phyloP scores from a whole-genome alignment of 768 basidiomycete species.

The Lepiota brunneoincarnata region DNA sequence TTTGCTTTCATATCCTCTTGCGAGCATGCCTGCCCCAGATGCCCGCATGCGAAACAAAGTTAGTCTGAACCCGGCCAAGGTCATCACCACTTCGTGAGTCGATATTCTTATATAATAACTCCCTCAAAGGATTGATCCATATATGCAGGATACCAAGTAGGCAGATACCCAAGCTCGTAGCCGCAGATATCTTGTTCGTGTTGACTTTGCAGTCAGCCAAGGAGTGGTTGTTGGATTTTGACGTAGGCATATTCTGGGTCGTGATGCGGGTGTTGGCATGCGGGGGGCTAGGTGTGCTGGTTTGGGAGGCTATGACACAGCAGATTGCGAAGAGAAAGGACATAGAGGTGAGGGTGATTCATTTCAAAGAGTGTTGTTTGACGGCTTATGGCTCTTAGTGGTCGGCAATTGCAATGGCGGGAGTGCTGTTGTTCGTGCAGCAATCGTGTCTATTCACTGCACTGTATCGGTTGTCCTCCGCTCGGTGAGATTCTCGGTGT shows the following conservation, averaged over 20 bases:
- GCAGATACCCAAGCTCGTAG: slow-evolving; percentile 51
- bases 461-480: slow-evolving; percentile 62
- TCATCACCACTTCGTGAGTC: slow-evolving; percentile 55
- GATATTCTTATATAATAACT: neutral
- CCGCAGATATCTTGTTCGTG: slow-evolving; percentile 65
- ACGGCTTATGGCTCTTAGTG: slow-evolving; percentile 42
- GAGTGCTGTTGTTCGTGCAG: slow-evolving; percentile 65
- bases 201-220: slow-evolving; percentile 61
- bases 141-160: slow-evolving; percentile 46
- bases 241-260: slow-evolving; percentile 76
- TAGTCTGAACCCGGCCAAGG: slow-evolving; percentile 52
- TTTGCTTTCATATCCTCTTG: slow-evolving; percentile 9
- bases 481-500: slow-evolving; percentile 43
- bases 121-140: slow-evolving; percentile 7
- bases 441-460: slow-evolving; percentile 67
- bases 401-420: slow-evolving; percentile 67
- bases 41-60: slow-evolving; percentile 66
- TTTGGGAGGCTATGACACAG: slow-evolving; percentile 57
- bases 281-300: slow-evolving; percentile 61
- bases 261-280: slow-evolving; percentile 70
- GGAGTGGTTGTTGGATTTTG: slow-evolving; percentile 62
- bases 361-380: slow-evolving; percentile 1
- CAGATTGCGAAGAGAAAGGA: slow-evolving; percentile 50
- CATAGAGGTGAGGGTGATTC: slow-evolving; percentile 50
- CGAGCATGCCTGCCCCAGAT: slow-evolving; percentile 61